Evolutionary conservation across 1,284 basidiomycete genomes (phyloP), one percentile per base, ranked within the genome.

Genomic region (Boletellus deceptivus): DNA sequence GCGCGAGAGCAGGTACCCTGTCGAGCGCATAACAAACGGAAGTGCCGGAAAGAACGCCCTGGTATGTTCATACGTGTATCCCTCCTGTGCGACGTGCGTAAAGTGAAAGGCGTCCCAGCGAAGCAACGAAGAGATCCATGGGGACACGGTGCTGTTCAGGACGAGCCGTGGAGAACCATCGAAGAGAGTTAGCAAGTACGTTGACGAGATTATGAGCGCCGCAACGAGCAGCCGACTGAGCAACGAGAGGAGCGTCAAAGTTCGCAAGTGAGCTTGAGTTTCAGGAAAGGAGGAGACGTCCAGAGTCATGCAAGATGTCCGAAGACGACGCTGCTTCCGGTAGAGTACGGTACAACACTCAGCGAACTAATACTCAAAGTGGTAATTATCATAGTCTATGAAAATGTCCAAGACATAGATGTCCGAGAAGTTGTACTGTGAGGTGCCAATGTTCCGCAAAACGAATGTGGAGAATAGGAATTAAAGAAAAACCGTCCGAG

Each of bases 31-130:
- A 37, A 88, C 48, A 6, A 72, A 59, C 4, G 88, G 79, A 43
- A 80, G 70, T 1, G 83, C 91, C 2, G 91, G 89, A 56, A 93
- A 81, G 65, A 94, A 98, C 0, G 96, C 96, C 74, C 91, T 89
- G 60, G 91, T 78, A 62, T 97, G 80, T 67, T 98, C 96, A 67
- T 82, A 85, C 5, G 70, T 64, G 66, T 96, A 91, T 10, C 80
- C 80, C 16, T 81, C 70, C 13, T 74, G 57, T 0, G 90, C 89
- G 43, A 92, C 79, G 54, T 79, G 75, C 1, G 72, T 60, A 66
- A 93, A 98, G 70, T 98, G 87, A 53, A 98, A 78, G 2, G 79
- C 77, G 64, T 98, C 96, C 96, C 96, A 98, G 55, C 93, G 83
- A n/a, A 92, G 71, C 3, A 81, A 57, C 2, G 75, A 61, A 11